Evolutionary conservation across 2,329 filamentous ascomycete species (phyloP).

Genomic region (Botrytis byssoidea): DNA sequence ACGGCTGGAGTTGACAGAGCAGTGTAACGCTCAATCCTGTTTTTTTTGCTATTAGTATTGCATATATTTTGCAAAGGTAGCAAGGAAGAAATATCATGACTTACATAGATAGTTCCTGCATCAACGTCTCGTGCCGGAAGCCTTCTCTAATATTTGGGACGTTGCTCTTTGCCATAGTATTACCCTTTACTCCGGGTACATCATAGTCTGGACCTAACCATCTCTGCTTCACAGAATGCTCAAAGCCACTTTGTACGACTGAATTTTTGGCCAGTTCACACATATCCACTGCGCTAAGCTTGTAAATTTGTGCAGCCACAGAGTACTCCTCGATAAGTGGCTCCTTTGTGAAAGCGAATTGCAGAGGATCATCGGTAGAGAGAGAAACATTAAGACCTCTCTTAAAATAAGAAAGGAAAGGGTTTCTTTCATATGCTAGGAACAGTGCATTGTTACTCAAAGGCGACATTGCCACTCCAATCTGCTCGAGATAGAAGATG

Average conservation of each 20-base stretch:
- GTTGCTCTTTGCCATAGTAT: conserved; percentile 93
- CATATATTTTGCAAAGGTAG: not conserved
- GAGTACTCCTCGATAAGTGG: conserved; percentile 97
- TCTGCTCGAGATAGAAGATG: conserved; percentile 96
- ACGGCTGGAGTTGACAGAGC: conserved; percentile 26
- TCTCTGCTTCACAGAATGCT: conserved; percentile 81
- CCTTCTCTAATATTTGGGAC: conserved; percentile 90
- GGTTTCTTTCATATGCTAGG: conserved; percentile 93
- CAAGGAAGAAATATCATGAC: conserved; percentile 34
- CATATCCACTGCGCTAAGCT: conserved; percentile 96
- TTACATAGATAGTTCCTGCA: conserved; percentile 83
- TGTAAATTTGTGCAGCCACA: conserved; percentile 97
- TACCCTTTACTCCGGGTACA: conserved; percentile 76
- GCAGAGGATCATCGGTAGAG: conserved; percentile 93
- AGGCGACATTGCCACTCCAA: conserved; percentile 99
- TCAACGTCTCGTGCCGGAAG: conserved; percentile 81
- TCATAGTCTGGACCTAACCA: conserved; percentile 84
- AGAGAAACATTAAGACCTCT: conserved; percentile 92
- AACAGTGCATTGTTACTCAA: conserved; percentile 97
- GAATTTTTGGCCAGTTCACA: conserved; percentile 96
- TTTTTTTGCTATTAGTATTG: conserved; percentile 21
- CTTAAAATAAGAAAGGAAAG: conserved; percentile 93
- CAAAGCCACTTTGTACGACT: conserved; percentile 91
- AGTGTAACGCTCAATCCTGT: conserved; percentile 41
- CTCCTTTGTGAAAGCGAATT: conserved; percentile 98